Percentiles rank a stretch among this genome's conserved stretches.
These are phyloP conservation scores for Quercus parvula DNA, from an alignment of 306 rosid genomes.

Conservation along the genomic window DNA sequence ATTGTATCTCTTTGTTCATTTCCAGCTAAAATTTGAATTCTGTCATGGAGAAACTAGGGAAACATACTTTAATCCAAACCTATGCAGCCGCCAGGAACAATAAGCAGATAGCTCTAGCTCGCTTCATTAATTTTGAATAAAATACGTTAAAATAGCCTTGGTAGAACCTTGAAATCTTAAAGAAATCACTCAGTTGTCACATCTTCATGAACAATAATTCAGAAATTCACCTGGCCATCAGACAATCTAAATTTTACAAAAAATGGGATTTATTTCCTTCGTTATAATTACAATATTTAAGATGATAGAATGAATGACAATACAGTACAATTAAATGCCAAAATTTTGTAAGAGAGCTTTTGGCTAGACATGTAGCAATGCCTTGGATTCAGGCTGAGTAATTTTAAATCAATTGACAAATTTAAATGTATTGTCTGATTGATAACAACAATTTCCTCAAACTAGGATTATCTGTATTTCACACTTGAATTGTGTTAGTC, in stretches of 20 bases:
- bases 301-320: neutral
- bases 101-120: too few relatives aligned
- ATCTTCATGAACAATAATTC: neutral
- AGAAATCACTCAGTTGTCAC: neutral
- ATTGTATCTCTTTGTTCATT: too few relatives aligned
- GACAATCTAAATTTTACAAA: neutral
- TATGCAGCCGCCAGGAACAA: too few relatives aligned
- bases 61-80: too few relatives aligned
- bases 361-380: neutral
- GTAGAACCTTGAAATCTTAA: neutral
- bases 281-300: neutral
- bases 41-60: too few relatives aligned
- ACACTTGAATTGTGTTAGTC: neutral
- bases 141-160: too few relatives aligned
- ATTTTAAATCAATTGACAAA: neutral
- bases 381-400: neutral
- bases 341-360: neutral
- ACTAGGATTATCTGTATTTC: neutral
- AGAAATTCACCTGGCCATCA: neutral
- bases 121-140: neutral
- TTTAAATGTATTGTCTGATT: conserved; percentile 7
- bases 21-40: too few relatives aligned
- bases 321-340: neutral
- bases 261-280: neutral
- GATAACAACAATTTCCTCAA: neutral